A percentile compares a stretch with the other conserved stretches of the same genome.
These are phyloP conservation scores for Kuraishia hungarica DNA, from an alignment of 805 yeast species.

Conservation along the genomic window DNA sequence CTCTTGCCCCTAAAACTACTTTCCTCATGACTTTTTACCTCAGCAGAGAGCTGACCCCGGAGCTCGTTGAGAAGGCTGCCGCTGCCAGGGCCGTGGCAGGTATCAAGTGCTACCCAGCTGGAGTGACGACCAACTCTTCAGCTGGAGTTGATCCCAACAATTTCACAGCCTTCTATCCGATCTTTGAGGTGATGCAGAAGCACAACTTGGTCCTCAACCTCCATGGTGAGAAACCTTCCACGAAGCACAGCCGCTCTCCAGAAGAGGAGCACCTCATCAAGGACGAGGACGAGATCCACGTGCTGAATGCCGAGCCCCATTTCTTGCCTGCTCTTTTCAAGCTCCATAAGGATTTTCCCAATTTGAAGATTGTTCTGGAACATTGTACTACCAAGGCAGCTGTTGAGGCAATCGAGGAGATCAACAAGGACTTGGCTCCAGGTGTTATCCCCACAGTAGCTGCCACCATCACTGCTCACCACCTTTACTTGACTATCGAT, in stretches of 20 bases:
- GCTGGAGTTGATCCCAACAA: constrained; percentile 93
- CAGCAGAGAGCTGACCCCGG: constrained; percentile 75
- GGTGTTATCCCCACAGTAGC: constrained; percentile 51
- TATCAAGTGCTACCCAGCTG: constrained; percentile 96
- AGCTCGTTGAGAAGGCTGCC: constrained; percentile 74
- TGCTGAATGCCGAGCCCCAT: constrained; percentile 87
- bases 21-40: constrained; percentile 89
- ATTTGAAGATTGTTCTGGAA: constrained; percentile 78
- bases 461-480: constrained; percentile 95
- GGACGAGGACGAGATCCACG: constrained; percentile 62
- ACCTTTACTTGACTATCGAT: constrained; percentile 79
- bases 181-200: constrained; percentile 82
- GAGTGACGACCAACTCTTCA: constrained; percentile 94
- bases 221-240: constrained; percentile 92
- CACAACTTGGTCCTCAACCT: constrained; percentile 72
- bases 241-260: constrained; percentile 11
- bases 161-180: constrained; percentile 79
- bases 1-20: constrained; percentile 71
- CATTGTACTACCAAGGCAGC: constrained; percentile 95
- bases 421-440: constrained; percentile 37
- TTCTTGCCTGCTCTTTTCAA: constrained; percentile 83
- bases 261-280: constrained; percentile 18
- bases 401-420: constrained; percentile 59
- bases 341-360: constrained; percentile 77
- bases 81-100: constrained; percentile 63